A percentile compares a stretch with the other conserved stretches of the same genome.
Evolutionary conservation across 2,329 filamentous ascomycete species (phyloP).

Genomic region (Penicillium sp.): DNA sequence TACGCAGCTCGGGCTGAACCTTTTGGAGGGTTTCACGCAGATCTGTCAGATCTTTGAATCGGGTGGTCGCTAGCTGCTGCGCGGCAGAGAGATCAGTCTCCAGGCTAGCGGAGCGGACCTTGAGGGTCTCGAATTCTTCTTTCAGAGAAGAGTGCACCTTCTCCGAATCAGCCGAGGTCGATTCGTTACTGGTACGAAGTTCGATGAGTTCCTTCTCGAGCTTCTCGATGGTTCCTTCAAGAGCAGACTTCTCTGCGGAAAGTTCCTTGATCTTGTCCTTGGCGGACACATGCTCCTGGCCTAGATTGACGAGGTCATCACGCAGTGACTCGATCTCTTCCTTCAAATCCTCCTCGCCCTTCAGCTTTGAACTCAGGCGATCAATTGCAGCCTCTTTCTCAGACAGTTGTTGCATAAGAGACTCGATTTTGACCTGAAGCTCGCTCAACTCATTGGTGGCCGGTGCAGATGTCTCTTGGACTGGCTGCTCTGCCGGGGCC

Average conservation of each 20-base stretch:
- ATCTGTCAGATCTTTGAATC: conserved; percentile 86
- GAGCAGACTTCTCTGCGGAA: conserved; percentile 65
- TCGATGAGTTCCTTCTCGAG: conserved; percentile 71
- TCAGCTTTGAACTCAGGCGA: conserved; percentile 68
- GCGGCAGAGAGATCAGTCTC: conserved; percentile 84
- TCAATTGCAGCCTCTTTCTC: conserved; percentile 74
- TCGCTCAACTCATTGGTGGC: conserved; percentile 25
- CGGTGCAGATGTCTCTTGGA: conserved; percentile 37
- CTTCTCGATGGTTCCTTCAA: conserved; percentile 65
- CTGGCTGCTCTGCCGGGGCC: conserved; percentile 17
- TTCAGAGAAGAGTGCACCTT: conserved; percentile 58
- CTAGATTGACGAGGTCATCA: conserved; percentile 76
- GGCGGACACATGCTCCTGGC: conserved; percentile 79
- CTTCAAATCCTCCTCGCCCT: conserved; percentile 73
- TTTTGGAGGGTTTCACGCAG: conserved; percentile 79
- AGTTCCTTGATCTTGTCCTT: conserved; percentile 75
- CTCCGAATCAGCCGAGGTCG: conserved; percentile 50
- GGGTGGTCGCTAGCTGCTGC: conserved; percentile 79
- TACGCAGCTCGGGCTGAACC: conserved; percentile 81
- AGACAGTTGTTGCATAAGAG: conserved; percentile 36
- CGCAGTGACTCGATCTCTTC: conserved; percentile 85
- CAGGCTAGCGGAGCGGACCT: conserved; percentile 67
- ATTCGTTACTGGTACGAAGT: conserved; percentile 51
- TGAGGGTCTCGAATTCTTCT: conserved; percentile 70
- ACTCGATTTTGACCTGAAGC: conserved; percentile 40